Evolutionary conservation across 345 rosid genomes (phyloP).

Genomic region (Xanthoceras sorbifolium): DNA sequence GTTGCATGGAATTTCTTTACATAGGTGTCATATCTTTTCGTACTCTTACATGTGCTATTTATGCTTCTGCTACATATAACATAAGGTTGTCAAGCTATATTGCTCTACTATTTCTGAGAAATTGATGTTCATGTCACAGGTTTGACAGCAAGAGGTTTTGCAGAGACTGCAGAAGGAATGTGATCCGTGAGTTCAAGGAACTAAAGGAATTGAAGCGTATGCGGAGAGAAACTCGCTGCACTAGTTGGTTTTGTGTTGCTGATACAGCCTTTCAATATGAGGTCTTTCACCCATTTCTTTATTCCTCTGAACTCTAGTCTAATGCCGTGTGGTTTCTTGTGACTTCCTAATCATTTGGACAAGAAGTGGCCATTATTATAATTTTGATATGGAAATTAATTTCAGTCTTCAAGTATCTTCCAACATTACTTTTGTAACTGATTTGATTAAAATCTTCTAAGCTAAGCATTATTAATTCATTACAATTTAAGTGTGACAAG

Average conservation of each 20-base stretch:
- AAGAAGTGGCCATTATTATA: neutral
- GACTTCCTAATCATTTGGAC: constrained; percentile 4
- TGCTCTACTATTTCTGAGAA: constrained; percentile 20
- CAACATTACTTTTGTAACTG: neutral
- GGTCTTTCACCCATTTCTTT: constrained; percentile 44
- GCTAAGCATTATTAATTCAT: too few relatives aligned
- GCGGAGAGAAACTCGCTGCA: constrained; percentile 85
- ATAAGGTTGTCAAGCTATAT: neutral
- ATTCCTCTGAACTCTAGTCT: neutral
- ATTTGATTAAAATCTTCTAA: neutral
- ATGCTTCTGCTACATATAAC: constrained; percentile 9
- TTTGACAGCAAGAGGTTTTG: constrained; percentile 98
- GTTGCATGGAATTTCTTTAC: neutral
- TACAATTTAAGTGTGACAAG: neutral
- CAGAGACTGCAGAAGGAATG: constrained; percentile 93
- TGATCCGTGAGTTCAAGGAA: constrained; percentile 91
- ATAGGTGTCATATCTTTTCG: neutral
- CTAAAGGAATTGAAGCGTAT: constrained; percentile 91
- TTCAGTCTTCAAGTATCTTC: neutral
- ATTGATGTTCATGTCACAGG: constrained; percentile 44
- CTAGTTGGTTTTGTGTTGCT: constrained; percentile 88
- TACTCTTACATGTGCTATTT: neutral
- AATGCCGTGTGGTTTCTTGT: constrained; percentile 1
- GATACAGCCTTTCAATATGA: constrained; percentile 83
- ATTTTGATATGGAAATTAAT: neutral